Evolutionary conservation across 257 asterid genomes (phyloP).

Genomic region (Fraxinus excelsior): DNA sequence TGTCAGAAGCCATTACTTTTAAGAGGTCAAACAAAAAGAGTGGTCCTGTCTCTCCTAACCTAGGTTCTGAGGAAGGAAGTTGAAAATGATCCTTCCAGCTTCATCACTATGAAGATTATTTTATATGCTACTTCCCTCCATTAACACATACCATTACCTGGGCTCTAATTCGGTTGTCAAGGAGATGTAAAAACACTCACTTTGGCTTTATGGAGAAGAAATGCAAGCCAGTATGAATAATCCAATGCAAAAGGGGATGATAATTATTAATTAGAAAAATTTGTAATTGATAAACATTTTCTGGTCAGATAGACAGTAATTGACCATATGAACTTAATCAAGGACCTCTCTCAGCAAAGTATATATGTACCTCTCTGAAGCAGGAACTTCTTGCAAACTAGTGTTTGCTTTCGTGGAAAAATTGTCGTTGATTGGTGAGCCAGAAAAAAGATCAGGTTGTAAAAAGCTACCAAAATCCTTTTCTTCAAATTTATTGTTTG

Average conservation of each 20-base stretch:
- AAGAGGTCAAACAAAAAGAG: neutral
- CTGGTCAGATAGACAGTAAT: slow-evolving; percentile 21
- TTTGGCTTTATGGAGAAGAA: neutral
- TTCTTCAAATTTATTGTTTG: slow-evolving; percentile 36
- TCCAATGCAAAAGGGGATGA: slow-evolving; percentile 4
- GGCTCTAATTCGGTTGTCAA: neutral
- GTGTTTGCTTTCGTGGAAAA: slow-evolving; percentile 35
- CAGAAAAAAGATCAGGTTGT: slow-evolving; percentile 44
- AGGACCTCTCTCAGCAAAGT: slow-evolving; percentile 19
- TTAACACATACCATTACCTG: neutral
- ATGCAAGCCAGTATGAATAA: slow-evolving; percentile 16
- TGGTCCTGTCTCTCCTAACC: neutral
- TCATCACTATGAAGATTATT: neutral
- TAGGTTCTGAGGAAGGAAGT: neutral
- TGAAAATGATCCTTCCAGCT: neutral
- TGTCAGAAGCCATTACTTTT: neutral
- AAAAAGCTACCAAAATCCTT: slow-evolving; percentile 50
- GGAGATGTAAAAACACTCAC: neutral
- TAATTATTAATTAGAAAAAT: slow-evolving; percentile 8
- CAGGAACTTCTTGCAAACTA: slow-evolving; percentile 37
- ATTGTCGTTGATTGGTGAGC: slow-evolving; percentile 33
- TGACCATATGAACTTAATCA: slow-evolving; percentile 13
- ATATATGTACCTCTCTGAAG: slow-evolving; percentile 53
- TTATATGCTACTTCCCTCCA: neutral
- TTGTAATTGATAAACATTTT: neutral